Conservation (phyloP, 2,329 filamentous ascomycete species). For the Fusarium sp. region DNA sequence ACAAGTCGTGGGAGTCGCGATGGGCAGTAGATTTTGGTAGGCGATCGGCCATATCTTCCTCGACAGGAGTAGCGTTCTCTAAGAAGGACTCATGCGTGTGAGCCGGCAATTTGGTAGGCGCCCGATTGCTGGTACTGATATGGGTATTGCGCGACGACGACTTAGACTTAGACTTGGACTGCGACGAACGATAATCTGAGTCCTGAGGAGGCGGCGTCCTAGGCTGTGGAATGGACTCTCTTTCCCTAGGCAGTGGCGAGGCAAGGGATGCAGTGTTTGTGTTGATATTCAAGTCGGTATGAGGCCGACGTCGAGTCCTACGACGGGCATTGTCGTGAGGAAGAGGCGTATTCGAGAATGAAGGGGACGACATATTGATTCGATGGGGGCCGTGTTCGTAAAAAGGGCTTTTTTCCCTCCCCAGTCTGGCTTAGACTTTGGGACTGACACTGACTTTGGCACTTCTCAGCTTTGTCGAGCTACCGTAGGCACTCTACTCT, state of each 20-base stretch:
- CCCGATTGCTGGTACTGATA: slow-evolving; percentile 39
- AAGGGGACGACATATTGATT: slow-evolving; percentile 40
- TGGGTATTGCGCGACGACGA: slow-evolving; percentile 40
- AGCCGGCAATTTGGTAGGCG: slow-evolving; percentile 44
- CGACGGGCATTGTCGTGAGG: slow-evolving; percentile 47
- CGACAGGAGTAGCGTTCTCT: slow-evolving; percentile 50
- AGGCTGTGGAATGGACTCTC: slow-evolving; percentile 42
- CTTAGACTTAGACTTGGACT: slow-evolving; percentile 39
- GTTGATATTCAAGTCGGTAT: slow-evolving; percentile 47
- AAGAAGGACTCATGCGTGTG: slow-evolving; percentile 50
- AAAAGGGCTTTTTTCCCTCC: slow-evolving; percentile 41
- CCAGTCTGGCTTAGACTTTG: slow-evolving; percentile 8
- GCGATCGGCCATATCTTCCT: slow-evolving; percentile 50
- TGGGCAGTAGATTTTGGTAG: slow-evolving; percentile 48
- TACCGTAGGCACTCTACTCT: slow-evolving; percentile 30
- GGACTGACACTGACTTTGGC: background rate
- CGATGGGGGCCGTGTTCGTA: slow-evolving; percentile 31
- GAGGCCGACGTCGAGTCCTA: slow-evolving; percentile 44
- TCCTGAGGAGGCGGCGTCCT: slow-evolving; percentile 41
- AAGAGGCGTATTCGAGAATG: slow-evolving; percentile 26
- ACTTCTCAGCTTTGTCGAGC: slow-evolving; percentile 9
- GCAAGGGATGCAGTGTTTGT: slow-evolving; percentile 46
- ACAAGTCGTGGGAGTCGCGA: slow-evolving; percentile 86
- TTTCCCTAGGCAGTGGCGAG: slow-evolving; percentile 35
- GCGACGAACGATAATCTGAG: slow-evolving; percentile 34